These are phyloP conservation scores for Penicillium maclennaniae DNA, from an alignment of 495 filamentous ascomycete species.

Conservation along the genomic window DNA sequence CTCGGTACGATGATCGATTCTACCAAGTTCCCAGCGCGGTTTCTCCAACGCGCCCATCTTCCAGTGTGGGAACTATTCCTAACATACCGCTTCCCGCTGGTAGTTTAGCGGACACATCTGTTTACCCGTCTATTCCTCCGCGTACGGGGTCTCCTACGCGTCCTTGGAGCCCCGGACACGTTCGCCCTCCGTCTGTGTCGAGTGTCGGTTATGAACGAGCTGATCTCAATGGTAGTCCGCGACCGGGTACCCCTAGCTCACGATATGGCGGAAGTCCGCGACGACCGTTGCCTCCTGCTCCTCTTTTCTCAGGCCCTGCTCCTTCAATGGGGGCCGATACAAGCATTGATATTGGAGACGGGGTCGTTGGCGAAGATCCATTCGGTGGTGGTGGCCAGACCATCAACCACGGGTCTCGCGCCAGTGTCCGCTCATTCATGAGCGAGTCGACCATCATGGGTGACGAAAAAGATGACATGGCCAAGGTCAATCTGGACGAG, in stretches of 20 bases:
- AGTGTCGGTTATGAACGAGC: constrained; percentile 74
- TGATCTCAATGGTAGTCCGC: constrained; percentile 82
- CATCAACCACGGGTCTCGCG: constrained; percentile 38
- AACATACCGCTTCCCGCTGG: constrained; percentile 52
- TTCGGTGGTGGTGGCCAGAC: constrained; percentile 63
- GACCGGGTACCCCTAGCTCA: constrained; percentile 86
- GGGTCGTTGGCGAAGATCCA: constrained; percentile 65
- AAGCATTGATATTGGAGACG: constrained; percentile 53
- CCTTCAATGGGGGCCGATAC: constrained; percentile 33
- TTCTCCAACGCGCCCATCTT: constrained; percentile 48
- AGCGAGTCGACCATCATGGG: constrained; percentile 61
- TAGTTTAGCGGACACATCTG: constrained; percentile 35
- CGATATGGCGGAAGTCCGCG: constrained; percentile 81
- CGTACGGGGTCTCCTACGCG: constrained; percentile 56
- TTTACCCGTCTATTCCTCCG: constrained; percentile 46
- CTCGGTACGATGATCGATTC: constrained; percentile 24
- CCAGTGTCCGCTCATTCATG: constrained; percentile 57
- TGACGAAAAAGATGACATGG: constrained; percentile 48
- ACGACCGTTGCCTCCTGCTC: constrained; percentile 85
- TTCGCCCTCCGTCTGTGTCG: constrained; percentile 46
- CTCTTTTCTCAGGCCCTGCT: constrained; percentile 62
- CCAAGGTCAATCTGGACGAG: constrained; percentile 41
- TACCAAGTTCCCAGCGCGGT: constrained; percentile 31
- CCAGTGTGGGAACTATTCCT: constrained; percentile 52
- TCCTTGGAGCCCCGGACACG: constrained; percentile 71